phyloP scores from a whole-genome alignment of 2,329 filamentous ascomycete genomes.

The Aspergillus cejpii region DNA sequence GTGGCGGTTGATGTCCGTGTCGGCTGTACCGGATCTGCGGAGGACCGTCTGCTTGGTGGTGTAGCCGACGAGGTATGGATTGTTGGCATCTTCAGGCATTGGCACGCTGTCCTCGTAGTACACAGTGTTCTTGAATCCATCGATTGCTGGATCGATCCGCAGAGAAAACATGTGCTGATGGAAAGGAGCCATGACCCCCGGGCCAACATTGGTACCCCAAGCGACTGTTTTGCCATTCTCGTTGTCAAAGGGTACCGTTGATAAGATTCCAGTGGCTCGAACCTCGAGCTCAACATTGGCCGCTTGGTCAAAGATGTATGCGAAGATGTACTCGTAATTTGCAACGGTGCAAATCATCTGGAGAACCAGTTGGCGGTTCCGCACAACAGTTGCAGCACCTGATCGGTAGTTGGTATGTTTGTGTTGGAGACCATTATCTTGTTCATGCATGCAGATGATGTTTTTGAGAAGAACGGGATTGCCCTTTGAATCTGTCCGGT shows the following conservation, averaged over 20 bases:
- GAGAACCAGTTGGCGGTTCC: constrained; percentile 59
- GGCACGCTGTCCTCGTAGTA: constrained; percentile 55
- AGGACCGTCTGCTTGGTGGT: constrained; percentile 45
- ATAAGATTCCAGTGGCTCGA: constrained; percentile 61
- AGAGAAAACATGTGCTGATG: constrained; percentile 73
- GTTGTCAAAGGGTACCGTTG: constrained; percentile 59
- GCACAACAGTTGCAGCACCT: constrained; percentile 55
- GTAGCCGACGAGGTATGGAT: constrained; percentile 50
- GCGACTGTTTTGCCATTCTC: constrained; percentile 55
- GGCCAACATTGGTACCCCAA: constrained; percentile 63
- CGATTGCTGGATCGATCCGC: constrained; percentile 57
- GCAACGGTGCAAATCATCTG: constrained; percentile 65
- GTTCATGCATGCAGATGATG: constrained; percentile 63
- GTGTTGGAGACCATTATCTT: constrained; percentile 62
- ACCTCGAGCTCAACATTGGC: constrained; percentile 62
- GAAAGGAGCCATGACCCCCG: constrained; percentile 61
- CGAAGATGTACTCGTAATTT: constrained; percentile 68
- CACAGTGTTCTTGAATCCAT: constrained; percentile 50
- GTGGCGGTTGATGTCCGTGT: constrained; percentile 44
- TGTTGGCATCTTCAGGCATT: constrained; percentile 49
- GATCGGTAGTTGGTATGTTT: constrained; percentile 68
- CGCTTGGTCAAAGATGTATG: constrained; percentile 65
- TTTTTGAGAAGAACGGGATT: constrained; percentile 56
- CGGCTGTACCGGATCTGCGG: constrained; percentile 42
- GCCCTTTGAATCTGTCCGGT: constrained; percentile 55